Base-by-base conservation (phyloP, 2,329 filamentous ascomycete genomes). In the Rachicladosporium sp. region DNA sequence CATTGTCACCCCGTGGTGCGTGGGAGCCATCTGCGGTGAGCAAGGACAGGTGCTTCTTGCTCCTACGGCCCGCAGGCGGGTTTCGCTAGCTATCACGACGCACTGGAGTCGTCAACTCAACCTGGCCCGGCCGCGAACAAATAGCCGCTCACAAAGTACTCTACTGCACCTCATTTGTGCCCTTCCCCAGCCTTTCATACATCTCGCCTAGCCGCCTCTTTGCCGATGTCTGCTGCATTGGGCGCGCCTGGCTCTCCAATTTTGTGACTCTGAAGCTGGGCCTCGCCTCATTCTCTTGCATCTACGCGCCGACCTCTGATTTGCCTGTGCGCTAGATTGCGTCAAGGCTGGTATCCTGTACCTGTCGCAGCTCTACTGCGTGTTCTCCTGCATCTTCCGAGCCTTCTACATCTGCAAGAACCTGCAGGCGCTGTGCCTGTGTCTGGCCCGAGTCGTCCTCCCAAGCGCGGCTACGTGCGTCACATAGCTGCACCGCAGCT, bases 401-500 rank as follows among this genome's bases (percentile, higher is more conserved):
- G 39, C 33, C 45, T 46, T 36, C 46, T 51, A 36, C 45, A 43
- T 45, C 45, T 45, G 44, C 42, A 32, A 35, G 39, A 34, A 34
- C 45, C 48, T 54, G 50, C 51, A 50, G 46, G 37, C 41, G 36
- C 36, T 40, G 12, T 40, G 40, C 41, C 40, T 52, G 43, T 46
- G 43, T 42, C 35, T 43, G 31, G 31, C 29, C 35, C 36, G 39
- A 19, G 36, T 39, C 35, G 33, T 3, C 45, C 40, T 43, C 51
- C 50, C 52, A 46, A 49, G 48, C 55, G 55, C 61, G 59, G 60
- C 56, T 64, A 58, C 59, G 59, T 66, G 63, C 62, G 62, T 59
- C 47, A 23, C 33, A 31, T 38, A 29, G 33, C 40, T 41, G 35
- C 38, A 34, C 41, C 40, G 31, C 41, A 38, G 33, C 34, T 35